Percentiles rank a stretch among this genome's conserved stretches.
phyloP scores from a whole-genome alignment of 2,329 filamentous ascomycete species.

The Colletotrichum sp. region DNA sequence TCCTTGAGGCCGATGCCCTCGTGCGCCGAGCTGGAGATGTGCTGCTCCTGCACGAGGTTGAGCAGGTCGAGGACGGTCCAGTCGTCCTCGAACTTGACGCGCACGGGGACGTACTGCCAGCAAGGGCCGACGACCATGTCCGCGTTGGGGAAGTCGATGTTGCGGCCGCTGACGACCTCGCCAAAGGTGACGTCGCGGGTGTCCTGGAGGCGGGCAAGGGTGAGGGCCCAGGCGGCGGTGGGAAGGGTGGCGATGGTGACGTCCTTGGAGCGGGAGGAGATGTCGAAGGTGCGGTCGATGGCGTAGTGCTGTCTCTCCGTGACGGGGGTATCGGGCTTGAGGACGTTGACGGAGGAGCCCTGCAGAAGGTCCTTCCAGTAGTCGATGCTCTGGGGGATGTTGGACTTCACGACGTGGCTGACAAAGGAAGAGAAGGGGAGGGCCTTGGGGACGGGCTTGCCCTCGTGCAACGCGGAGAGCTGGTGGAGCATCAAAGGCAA shows the following conservation, averaged over 20 bases:
- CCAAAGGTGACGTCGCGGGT: slow-evolving; percentile 67
- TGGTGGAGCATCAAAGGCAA: slow-evolving; percentile 66
- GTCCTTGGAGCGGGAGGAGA: slow-evolving; percentile 54
- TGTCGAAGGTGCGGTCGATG: slow-evolving; percentile 46
- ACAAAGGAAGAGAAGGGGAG: slow-evolving; percentile 53
- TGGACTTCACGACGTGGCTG: slow-evolving; percentile 42
- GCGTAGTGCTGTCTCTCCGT: slow-evolving; percentile 43
- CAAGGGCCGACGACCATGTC: slow-evolving; percentile 68
- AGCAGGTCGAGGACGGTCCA: slow-evolving; percentile 61
- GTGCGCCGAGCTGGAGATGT: slow-evolving; percentile 59
- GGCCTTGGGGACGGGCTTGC: slow-evolving; percentile 30
- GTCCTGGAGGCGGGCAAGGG: slow-evolving; percentile 59
- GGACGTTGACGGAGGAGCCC: slow-evolving; percentile 53
- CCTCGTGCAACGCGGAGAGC: slow-evolving; percentile 58
- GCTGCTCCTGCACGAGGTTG: slow-evolving; percentile 59
- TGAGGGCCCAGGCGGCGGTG: slow-evolving; percentile 71
- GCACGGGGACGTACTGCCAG: slow-evolving; percentile 71
- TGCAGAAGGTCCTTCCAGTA: slow-evolving; percentile 67
- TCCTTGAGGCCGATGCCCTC: slow-evolving; percentile 61
- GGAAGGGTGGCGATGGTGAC: slow-evolving; percentile 69
- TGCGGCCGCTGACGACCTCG: slow-evolving; percentile 69
- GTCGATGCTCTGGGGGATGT: slow-evolving; percentile 53
- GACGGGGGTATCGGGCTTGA: slow-evolving; percentile 43
- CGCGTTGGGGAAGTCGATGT: slow-evolving; percentile 58
- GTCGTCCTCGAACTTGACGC: slow-evolving; percentile 56